Conservation (phyloP, 345 rosid species). For the Draba incana region DNA sequence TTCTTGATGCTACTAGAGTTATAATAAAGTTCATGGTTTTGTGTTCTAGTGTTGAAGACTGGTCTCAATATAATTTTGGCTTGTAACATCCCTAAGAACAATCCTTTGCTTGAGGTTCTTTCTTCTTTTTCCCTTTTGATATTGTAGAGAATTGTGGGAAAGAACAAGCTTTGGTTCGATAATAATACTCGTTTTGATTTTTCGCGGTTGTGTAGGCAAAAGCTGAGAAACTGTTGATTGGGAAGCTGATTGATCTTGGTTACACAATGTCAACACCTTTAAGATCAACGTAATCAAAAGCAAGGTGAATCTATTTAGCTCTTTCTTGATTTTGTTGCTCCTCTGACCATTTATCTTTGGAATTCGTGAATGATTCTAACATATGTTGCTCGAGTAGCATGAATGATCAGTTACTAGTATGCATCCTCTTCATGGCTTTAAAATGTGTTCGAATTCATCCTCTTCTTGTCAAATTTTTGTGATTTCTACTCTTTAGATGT, state of each 20-base stretch:
- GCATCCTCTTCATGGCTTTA: not conserved
- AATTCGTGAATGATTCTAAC: not conserved
- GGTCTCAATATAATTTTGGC: constrained; percentile 77
- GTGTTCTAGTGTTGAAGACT: constrained; percentile 74
- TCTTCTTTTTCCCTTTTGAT: constrained; percentile 48
- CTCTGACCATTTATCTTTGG: not conserved
- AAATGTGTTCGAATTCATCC: not conserved
- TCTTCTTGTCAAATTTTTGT: not conserved
- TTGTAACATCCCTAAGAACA: constrained; percentile 87
- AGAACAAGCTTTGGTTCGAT: not conserved
- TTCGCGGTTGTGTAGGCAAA: constrained; percentile 53
- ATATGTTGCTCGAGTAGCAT: not conserved
- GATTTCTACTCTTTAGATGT: not conserved
- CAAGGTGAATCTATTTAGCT: not conserved
- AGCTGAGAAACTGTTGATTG: constrained; percentile 73
- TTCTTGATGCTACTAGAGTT: not conserved
- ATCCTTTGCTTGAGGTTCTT: constrained; percentile 77
- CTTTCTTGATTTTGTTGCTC: constrained; percentile 12
- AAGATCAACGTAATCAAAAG: constrained; percentile 18
- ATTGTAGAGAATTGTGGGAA: constrained; percentile 10
- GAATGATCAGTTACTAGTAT: not conserved
- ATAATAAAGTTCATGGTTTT: not conserved
- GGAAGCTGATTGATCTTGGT: constrained; percentile 74
- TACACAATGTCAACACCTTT: constrained; percentile 54
- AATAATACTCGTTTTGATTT: not conserved